Evolutionary conservation across 108 stramenopile species (phyloP), one percentile per base, ranked within the genome.

Genomic region (Tribonema minus): DNA sequence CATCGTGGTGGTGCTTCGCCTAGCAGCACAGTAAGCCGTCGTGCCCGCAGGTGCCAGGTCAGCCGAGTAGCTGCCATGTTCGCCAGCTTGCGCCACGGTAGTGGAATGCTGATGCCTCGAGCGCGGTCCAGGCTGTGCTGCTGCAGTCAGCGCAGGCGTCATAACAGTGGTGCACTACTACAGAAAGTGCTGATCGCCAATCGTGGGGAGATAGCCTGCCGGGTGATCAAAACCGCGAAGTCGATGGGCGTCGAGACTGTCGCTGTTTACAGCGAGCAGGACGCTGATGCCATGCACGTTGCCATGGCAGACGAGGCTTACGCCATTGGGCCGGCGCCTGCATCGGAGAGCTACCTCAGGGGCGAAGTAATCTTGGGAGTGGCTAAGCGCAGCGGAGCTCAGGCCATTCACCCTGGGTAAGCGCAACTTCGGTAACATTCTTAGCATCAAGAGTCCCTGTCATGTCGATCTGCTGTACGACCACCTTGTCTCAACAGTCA

Each of bases 231-330:
- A 40, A 96, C 97, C 0, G 93, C 92, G 39, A 86, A 77, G 30
- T 25, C 54, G 3, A 81, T 91, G 60, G 87, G 85, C 63, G 92
- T 98, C 61, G 64, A 86, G 5, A 96, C 97, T 2, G 95, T 96
- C 3, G 95, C 96, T 9, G 87, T 96, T 31, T 94, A 95, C 84
- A 89, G 88, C 54, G 86, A 87, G 4, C 91, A 92, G 33, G 97
- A 98, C 83, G 87, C 88, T 6, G 27, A 68, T 62, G 72, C 80
- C 27, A 68, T 80, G 23, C 74, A 76, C 41, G 74, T 76, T 34
- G 75, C 75, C 28, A 59, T 81, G 31, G 80, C 80, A 29, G 80
- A 81, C 62, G 70, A 85, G 82, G 86, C 88, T 23, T 72, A 84
- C 64, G 68, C 80, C 25, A 80, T 89, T 29, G 88, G 88, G 29